These are phyloP conservation scores for Paxillus ammoniavirescens DNA, from an alignment of 768 basidiomycete species.

Conservation along the genomic window DNA sequence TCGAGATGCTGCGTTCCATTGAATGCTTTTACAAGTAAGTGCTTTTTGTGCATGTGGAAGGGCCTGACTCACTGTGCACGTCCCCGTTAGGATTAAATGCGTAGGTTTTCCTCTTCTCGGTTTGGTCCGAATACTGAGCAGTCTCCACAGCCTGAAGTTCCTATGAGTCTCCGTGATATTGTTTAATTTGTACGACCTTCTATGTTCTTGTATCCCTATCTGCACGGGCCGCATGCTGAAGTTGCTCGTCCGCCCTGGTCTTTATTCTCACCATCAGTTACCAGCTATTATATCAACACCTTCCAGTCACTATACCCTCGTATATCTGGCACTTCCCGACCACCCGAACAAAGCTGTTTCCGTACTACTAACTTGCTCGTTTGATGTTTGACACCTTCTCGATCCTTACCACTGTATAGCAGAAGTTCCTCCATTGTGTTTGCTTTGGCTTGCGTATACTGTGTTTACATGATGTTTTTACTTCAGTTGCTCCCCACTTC, in stretches of 20 bases:
- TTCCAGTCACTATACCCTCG: conserved; percentile 42
- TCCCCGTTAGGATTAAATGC: conserved; percentile 73
- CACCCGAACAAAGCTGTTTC: conserved; percentile 55
- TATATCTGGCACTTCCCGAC: conserved; percentile 52
- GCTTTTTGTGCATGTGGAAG: conserved; percentile 2
- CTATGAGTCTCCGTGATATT: conserved; percentile 86
- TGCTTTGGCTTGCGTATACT: conserved; percentile 22
- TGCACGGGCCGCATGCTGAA: conserved; percentile 44
- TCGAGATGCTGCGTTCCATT: conserved; percentile 97
- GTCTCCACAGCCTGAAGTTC: conserved; percentile 76
- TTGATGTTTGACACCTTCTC: conserved; percentile 37
- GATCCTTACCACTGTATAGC: conserved; percentile 68
- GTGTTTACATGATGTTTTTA: conserved; percentile 29
- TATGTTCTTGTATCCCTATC: conserved; percentile 81
- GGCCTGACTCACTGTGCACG: conserved; percentile 14
- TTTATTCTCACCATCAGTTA: conserved; percentile 38
- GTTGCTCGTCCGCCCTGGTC: conserved; percentile 30
- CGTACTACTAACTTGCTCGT: conserved; percentile 42
- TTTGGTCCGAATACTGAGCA: conserved; percentile 18
- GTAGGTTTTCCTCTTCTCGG: conserved; percentile 43
- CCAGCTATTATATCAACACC: conserved; percentile 50
- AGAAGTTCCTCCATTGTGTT: conserved; percentile 28
- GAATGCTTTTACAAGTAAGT: conserved; percentile 96
- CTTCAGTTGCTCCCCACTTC: conserved; percentile 10
- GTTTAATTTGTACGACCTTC: conserved; percentile 56